phyloP scores from a whole-genome alignment of 179 eudicot genomes.

The Silene vulgaris region DNA sequence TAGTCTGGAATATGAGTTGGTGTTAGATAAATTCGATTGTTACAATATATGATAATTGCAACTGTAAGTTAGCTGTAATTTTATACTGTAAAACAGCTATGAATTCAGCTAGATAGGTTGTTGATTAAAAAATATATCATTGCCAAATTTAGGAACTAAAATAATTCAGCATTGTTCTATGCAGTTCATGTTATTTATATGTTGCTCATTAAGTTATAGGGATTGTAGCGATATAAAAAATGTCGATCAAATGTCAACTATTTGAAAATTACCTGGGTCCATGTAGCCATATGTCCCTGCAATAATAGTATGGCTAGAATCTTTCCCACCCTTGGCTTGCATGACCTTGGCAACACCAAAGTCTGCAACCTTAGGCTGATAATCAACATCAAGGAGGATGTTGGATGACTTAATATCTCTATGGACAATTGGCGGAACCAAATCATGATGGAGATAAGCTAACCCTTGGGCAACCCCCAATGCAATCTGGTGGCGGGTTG shows the following conservation, averaged over 20 bases:
- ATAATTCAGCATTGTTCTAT: no score
- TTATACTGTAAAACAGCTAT: neutral
- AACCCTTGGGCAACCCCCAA: constrained; percentile 81
- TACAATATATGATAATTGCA: neutral
- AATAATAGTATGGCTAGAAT: constrained; percentile 52
- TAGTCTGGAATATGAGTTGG: constrained; percentile 47
- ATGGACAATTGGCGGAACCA: constrained; percentile 66
- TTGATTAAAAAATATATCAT: neutral
- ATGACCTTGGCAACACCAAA: constrained; percentile 90
- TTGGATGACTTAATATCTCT: constrained; percentile 85
- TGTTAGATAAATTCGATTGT: neutral
- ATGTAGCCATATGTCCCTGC: constrained; percentile 91
- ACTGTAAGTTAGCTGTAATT: no score
- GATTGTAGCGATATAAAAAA: neutral
- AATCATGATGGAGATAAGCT: constrained; percentile 85
- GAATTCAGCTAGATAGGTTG: neutral
- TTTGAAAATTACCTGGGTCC: constrained; percentile 66
- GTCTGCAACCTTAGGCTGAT: constrained; percentile 82
- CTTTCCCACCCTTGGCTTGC: constrained; percentile 65
- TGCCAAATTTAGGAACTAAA: no score
- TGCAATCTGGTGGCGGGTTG: constrained; percentile 72
- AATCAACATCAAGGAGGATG: constrained; percentile 63
- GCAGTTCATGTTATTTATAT: neutral
- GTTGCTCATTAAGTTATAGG: neutral
- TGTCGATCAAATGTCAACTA: constrained; percentile 4